phyloP scores from a whole-genome alignment of 1,139 yeast species.

The Martiniozyma asiatica region DNA sequence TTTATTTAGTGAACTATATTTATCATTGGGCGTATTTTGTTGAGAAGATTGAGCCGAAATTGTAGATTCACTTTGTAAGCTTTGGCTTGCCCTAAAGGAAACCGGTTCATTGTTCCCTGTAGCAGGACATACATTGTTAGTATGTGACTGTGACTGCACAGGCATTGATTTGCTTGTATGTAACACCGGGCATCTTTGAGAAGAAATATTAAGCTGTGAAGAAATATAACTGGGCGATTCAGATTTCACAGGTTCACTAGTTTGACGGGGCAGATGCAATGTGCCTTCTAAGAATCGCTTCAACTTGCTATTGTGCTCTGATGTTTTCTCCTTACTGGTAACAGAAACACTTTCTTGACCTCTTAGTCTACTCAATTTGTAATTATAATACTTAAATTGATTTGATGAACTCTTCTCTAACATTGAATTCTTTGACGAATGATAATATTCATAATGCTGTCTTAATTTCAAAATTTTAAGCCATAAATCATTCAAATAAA shows the following conservation, averaged over 20 bases:
- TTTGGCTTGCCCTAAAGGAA: constrained; percentile 1
- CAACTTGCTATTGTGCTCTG: constrained; percentile 21
- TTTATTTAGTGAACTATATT: no score
- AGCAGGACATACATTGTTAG: constrained; percentile 19
- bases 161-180: no score
- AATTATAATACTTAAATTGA: constrained; percentile 19
- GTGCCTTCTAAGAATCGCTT: constrained; percentile 20
- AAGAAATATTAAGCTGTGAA: no score
- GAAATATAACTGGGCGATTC: no score
- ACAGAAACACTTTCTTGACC: constrained; percentile 10
- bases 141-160: no score
- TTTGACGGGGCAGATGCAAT: constrained; percentile 7
- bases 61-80: neutral
- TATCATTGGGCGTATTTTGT: no score
- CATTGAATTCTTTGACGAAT: constrained; percentile 19
- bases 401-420: constrained; percentile 18
- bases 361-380: constrained; percentile 15
- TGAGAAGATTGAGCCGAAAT: no score
- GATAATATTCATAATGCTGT: constrained; percentile 28
- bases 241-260: no score
- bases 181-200: no score
- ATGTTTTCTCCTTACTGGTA: constrained; percentile 16
- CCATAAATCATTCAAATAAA: constrained; percentile 38
- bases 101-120: constrained; percentile 7
- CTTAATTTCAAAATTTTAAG: constrained; percentile 36